A percentile compares a stretch with the other conserved stretches of the same genome.
phyloP scores from a whole-genome alignment of 768 basidiomycete species.

The Trametes coccinea region DNA sequence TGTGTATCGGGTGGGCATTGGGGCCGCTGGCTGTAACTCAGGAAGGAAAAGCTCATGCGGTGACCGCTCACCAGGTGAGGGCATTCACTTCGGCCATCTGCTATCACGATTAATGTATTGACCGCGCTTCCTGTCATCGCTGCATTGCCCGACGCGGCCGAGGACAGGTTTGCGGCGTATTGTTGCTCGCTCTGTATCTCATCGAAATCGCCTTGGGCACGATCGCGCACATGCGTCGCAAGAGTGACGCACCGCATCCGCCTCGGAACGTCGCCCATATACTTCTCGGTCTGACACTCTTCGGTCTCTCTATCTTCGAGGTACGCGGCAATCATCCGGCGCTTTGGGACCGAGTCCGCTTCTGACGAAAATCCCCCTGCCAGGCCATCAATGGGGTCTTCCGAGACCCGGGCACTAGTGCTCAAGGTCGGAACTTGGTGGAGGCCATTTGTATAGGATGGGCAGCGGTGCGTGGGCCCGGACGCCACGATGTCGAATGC shows the following conservation, averaged over 20 bases:
- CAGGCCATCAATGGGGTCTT: constrained; percentile 24
- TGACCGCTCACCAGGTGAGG: constrained; percentile 51
- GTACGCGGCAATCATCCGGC: constrained; percentile 30
- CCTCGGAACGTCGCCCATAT: constrained; percentile 60
- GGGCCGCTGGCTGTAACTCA: constrained; percentile 48
- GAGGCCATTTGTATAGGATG: constrained; percentile 46
- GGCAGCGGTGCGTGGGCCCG: constrained; percentile 31
- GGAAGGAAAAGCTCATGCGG: constrained; percentile 44
- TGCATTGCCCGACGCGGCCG: not conserved
- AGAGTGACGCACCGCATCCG: constrained; percentile 41
- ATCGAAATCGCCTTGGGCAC: constrained; percentile 54
- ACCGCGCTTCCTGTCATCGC: not conserved
- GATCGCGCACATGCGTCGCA: constrained; percentile 48
- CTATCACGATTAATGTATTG: not conserved
- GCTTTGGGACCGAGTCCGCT: not conserved
- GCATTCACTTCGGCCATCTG: not conserved
- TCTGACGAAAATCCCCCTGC: not conserved
- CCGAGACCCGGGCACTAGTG: constrained; percentile 13
- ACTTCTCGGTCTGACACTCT: constrained; percentile 47
- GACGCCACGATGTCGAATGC: not conserved
- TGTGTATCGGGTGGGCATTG: constrained; percentile 49
- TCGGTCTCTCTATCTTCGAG: constrained; percentile 54
- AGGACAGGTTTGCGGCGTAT: constrained; percentile 50
- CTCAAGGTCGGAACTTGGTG: constrained; percentile 30
- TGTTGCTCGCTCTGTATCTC: constrained; percentile 52